Base-by-base conservation (phyloP, 371 early-diverging fungal species). In the Mortierella sp. region DNA sequence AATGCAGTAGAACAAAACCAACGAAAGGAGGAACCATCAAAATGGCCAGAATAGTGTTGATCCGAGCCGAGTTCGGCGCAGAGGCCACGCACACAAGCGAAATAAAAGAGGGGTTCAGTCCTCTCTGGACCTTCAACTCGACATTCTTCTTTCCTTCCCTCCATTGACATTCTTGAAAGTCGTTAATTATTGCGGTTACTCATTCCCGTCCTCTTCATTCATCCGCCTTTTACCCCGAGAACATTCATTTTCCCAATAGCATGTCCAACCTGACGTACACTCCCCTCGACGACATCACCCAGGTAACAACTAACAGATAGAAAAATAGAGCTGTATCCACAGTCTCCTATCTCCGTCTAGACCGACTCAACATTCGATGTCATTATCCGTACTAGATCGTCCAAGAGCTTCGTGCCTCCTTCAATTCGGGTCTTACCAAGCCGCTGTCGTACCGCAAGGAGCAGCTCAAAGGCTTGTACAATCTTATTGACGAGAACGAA, bases 401-500 rank as follows among this genome's bases (percentile, higher is more conserved):
- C 19, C 54, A 81, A 39, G 64, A 75, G 11, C 82, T 89, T 58
- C 85, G 83, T 27, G 58, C 78, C 24, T 78, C 80, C 17, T 87
- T 87, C 61, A 57, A 70, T 7, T 70, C 84, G 70, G 88, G 87
- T n/a, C 60, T 88, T 14, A 88, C 90, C 17, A 84, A 81, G 63
- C 70, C 84, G 56, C 39, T 88, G 11, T 62, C 56, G 2, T 92
- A 84, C 64, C 88, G 97, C 67, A 90, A 89, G 55, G 80, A 90
- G 57, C 95, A 95, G 75, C 86, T 97, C 30, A 72, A 81, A 5
- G 82, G 81, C 26, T 60, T 97, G 26, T 79, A 85, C 43, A 61
- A 82, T 11, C 79, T 92, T 55, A 44, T 92, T 39, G 81, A 84
- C 39, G 92, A 95, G 42, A 90, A 95, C 59, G 82, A 84, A 48